Evolutionary conservation across 1,284 basidiomycete genomes (phyloP).

Genomic region (Somion occarium): DNA sequence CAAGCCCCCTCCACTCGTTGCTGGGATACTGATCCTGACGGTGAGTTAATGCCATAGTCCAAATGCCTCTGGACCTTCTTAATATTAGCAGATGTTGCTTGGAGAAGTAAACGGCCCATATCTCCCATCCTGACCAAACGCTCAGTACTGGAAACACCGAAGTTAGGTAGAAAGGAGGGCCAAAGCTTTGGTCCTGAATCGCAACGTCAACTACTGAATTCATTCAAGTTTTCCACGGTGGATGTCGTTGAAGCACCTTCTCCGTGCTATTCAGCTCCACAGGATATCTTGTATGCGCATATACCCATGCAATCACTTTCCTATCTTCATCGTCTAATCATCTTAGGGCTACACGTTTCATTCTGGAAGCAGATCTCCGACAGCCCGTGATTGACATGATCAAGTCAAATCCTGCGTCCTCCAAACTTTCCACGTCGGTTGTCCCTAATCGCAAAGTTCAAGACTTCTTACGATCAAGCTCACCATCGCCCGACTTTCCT

Average conservation of each 20-base stretch:
- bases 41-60: neutral
- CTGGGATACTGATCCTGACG: neutral
- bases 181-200: neutral
- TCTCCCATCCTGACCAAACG: slow-evolving; percentile 36
- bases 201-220: neutral
- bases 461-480: slow-evolving; percentile 30
- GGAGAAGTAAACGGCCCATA: slow-evolving; percentile 27
- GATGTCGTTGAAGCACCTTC: neutral
- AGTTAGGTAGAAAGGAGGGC: slow-evolving; percentile 16
- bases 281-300: neutral
- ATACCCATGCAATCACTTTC: neutral
- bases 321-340: neutral
- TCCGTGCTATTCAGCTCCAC: neutral
- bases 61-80: neutral
- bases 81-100: slow-evolving; percentile 18
- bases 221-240: neutral
- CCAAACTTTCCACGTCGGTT: neutral
- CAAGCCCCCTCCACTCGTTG: slow-evolving; percentile 24
- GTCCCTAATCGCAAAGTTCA: slow-evolving; percentile 19
- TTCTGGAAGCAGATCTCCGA: slow-evolving; percentile 25
- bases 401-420: slow-evolving; percentile 12
- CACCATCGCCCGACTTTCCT: slow-evolving; percentile 28
- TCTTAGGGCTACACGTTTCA: slow-evolving; percentile 28
- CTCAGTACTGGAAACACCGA: slow-evolving; percentile 35
- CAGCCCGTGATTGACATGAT: slow-evolving; percentile 17